Conservation (phyloP, 2,329 filamentous ascomycete species). For the Biscogniauxia mediterranea region DNA sequence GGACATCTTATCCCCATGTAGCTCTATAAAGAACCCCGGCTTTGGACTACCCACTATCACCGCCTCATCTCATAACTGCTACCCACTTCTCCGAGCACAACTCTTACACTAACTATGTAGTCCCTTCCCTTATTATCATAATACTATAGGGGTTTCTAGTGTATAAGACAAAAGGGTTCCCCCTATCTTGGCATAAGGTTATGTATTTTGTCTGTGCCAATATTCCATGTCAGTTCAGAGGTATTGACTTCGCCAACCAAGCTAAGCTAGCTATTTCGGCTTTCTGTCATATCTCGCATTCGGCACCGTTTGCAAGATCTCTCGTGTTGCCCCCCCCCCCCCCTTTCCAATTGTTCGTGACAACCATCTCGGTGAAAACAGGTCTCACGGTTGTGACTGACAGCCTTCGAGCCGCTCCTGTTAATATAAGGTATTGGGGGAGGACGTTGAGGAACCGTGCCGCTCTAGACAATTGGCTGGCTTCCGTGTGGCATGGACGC, state of each 20-base stretch:
- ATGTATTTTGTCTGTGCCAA: too few relatives aligned
- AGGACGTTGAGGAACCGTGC: neutral
- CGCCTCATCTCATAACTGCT: neutral
- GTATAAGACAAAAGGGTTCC: neutral
- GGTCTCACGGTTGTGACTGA: neutral
- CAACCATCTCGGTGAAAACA: neutral
- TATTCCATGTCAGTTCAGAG: neutral
- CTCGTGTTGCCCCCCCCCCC: neutral
- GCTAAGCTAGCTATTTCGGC: neutral
- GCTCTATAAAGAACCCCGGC: neutral
- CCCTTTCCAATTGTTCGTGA: neutral
- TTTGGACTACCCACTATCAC: neutral
- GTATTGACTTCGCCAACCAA: too few relatives aligned
- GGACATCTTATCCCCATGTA: neutral
- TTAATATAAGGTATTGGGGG: neutral
- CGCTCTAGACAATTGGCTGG: neutral
- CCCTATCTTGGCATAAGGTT: neutral
- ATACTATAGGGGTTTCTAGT: neutral
- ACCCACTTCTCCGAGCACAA: neutral
- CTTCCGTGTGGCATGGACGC: neutral
- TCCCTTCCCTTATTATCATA: neutral
- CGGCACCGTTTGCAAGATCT: neutral
- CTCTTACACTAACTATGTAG: too few relatives aligned
- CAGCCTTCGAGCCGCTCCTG: neutral
- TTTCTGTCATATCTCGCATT: neutral